phyloP scores from a whole-genome alignment of 2,329 filamentous ascomycete genomes.

The Penicillium psychrosexuale region DNA sequence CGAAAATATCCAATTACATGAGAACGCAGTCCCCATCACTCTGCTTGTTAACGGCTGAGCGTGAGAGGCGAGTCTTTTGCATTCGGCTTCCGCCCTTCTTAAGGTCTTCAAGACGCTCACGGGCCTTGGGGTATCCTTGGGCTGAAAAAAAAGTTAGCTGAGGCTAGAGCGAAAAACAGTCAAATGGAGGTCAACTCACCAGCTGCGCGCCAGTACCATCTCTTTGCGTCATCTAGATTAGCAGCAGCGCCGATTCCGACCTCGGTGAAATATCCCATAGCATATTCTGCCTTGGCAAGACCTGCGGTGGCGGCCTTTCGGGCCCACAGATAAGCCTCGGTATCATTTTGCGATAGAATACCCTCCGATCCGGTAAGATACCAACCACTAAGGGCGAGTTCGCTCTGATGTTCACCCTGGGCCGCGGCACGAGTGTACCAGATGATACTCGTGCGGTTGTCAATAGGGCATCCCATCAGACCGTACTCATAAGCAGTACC shows the following conservation, averaged over 20 bases:
- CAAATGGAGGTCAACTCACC: slow-evolving; percentile 59
- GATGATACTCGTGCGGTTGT: slow-evolving; percentile 78
- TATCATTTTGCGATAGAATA: slow-evolving; percentile 86
- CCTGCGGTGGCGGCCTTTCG: slow-evolving; percentile 86
- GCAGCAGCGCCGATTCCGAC: slow-evolving; percentile 84
- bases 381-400: slow-evolving; percentile 83
- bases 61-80: slow-evolving; percentile 73
- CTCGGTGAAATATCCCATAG: slow-evolving; percentile 97
- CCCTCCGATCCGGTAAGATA: slow-evolving; percentile 89
- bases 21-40: slow-evolving; percentile 79
- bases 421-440: slow-evolving; percentile 92
- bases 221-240: slow-evolving; percentile 90
- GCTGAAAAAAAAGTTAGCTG: slow-evolving; percentile 51
- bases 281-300: slow-evolving; percentile 90
- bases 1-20: slow-evolving; percentile 32
- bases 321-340: slow-evolving; percentile 95
- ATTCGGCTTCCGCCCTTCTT: slow-evolving; percentile 72
- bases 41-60: slow-evolving; percentile 78
- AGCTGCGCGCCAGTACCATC: slow-evolving; percentile 97
- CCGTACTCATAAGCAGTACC: slow-evolving; percentile 90
- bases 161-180: not conserved
- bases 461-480: slow-evolving; percentile 74
- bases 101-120: slow-evolving; percentile 87
- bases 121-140: slow-evolving; percentile 90
- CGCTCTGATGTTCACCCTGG: slow-evolving; percentile 91